phyloP scores from a whole-genome alignment of 192 early-diverging fungal species.

The Gryganskiella cystojenkinii region DNA sequence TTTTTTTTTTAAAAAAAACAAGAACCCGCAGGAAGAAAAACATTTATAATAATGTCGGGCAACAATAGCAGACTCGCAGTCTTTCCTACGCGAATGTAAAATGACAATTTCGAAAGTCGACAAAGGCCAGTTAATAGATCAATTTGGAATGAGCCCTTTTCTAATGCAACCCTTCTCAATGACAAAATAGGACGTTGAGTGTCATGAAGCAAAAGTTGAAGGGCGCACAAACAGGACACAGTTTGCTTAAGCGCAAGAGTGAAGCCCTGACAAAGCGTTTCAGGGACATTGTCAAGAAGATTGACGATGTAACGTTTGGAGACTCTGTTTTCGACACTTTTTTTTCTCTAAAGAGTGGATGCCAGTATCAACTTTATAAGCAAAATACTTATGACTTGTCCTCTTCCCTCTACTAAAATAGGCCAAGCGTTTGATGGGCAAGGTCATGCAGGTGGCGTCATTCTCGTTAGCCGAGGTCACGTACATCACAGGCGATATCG shows the following conservation, averaged over 20 bases:
- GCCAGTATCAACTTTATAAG: no score
- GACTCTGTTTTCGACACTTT: no score
- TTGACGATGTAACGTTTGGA: conserved; percentile 98
- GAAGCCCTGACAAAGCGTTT: conserved; percentile 97
- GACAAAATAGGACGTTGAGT: conserved; percentile 84
- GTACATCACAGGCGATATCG: conserved; percentile 97
- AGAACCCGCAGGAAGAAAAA: no score
- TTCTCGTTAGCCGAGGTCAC: conserved; percentile 98
- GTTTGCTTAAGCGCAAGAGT: conserved; percentile 96
- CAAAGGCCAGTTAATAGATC: conserved; percentile 10
- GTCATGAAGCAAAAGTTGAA: conserved; percentile 95
- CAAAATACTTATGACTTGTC: no score
- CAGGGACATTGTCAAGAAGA: conserved; percentile 93
- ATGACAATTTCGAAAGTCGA: not conserved
- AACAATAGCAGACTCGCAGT: conserved; percentile 79
- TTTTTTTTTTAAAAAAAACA: no score
- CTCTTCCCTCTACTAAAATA: no score
- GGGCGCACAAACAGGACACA: conserved; percentile 98
- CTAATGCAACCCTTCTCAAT: not conserved
- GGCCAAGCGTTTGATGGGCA: conserved; percentile 99
- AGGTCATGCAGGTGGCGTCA: conserved; percentile 97
- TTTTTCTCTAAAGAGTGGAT: no score
- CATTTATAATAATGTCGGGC: conserved; percentile 77
- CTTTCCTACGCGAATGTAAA: conserved; percentile 96
- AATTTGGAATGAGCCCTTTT: not conserved